A percentile compares a stretch with the other conserved stretches of the same genome.
These are phyloP conservation scores for Albizia julibrissin DNA, from an alignment of 306 rosid genomes.

Conservation along the genomic window DNA sequence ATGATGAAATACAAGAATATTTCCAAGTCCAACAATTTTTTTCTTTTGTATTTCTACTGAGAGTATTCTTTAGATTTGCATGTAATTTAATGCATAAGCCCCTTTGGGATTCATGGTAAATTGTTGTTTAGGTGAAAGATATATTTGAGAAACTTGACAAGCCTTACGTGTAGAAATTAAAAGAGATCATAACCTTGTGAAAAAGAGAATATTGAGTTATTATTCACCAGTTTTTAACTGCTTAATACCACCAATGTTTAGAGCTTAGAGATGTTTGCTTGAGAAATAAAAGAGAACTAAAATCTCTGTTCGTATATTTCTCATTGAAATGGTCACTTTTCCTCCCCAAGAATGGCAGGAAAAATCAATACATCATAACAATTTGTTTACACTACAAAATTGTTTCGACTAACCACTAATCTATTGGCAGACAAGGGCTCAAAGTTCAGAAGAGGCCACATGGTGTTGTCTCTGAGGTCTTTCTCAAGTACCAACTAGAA, in stretches of 20 bases:
- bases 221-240: background rate
- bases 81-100: background rate
- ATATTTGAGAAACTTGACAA: background rate
- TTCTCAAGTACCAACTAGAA: background rate
- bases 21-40: background rate
- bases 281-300: background rate
- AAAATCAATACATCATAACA: background rate
- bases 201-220: background rate
- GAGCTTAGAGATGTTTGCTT: background rate
- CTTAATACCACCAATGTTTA: background rate
- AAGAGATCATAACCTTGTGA: background rate
- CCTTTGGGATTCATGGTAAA: background rate
- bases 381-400: slow-evolving; percentile 17
- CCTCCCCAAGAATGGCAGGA: background rate
- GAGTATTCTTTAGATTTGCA: background rate
- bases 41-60: background rate
- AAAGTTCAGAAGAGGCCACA: background rate
- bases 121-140: background rate
- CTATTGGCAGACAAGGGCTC: background rate
- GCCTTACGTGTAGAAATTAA: background rate
- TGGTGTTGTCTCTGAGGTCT: background rate
- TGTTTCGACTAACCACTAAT: slow-evolving; percentile 21
- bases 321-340: background rate
- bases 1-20: background rate
- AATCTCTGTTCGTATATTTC: background rate